Evolutionary conservation across 768 basidiomycete species (phyloP), one percentile per base, ranked within the genome.

Genomic region (Pisolithus sp.): DNA sequence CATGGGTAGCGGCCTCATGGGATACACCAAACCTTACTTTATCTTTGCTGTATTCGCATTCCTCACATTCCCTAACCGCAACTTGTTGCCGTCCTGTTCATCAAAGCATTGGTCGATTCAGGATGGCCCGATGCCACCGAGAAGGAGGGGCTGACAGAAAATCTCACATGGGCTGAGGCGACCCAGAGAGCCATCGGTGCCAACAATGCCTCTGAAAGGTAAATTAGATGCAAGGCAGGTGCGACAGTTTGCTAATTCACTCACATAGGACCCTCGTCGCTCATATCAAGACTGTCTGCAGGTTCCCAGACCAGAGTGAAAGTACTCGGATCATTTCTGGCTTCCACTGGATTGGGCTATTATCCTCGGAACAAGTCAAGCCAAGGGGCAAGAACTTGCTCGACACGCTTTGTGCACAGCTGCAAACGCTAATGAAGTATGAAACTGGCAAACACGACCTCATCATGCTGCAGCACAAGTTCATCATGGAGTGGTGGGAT

Each of bases 401-500:
- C 57, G 93, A 96, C 71, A 94, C 96, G 4, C 85, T 99, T 54
- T 96, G 94, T 67, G 89, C 81, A 2, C 83, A 78, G 20, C 80
- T 99, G 46, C 93, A 99, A 76, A 81, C 76, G 54, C 78, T 95
- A 66, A 96, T 97, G 90, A 80, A 84, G 69, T 97, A 95, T 71
- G 88, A 85, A 56, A 71, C 76, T 44, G 91, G 90, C 56, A 93
- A 98, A 71, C 85, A 91, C 10, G 96, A 99, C 69, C 81, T 98
- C 55, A 90, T 99, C 54, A 91, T 98, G 85, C 82, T 99, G 49
- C 95, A 97, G 72, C 95, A 99, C 80, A 95, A 94, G 75, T 98
- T 99, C 66, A 72, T 91, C 59, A 85, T 98, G 36, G 85, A 93
- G 65, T 89, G 87, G 80, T 76, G 79, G 31, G 91, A 97, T 62